These are phyloP conservation scores for Fusarium denticulatum DNA, from an alignment of 2,329 filamentous ascomycete species.

Conservation along the genomic window DNA sequence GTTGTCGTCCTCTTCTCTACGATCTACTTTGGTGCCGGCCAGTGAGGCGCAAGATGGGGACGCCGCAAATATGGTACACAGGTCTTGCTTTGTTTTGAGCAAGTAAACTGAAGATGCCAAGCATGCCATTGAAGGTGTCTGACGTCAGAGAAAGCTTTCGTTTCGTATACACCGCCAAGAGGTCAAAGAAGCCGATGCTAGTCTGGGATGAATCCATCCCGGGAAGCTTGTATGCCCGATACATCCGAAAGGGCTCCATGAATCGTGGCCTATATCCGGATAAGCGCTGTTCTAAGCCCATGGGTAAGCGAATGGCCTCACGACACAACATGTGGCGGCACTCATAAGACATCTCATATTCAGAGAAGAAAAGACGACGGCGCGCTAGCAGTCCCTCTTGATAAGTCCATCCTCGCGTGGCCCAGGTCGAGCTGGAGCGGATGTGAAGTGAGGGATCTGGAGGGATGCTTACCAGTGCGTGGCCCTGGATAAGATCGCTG, in stretches of 20 bases:
- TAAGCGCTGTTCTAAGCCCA: not conserved
- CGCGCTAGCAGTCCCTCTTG: not conserved
- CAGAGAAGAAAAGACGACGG: not conserved
- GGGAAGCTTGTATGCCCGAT: not conserved
- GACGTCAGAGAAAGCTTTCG: not conserved
- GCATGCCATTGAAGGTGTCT: not conserved
- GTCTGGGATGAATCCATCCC: not conserved
- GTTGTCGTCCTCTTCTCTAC: too few relatives aligned
- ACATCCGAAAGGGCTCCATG: not conserved
- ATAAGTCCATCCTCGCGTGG: not conserved
- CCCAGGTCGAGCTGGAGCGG: not conserved
- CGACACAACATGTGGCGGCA: not conserved
- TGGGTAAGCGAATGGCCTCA: not conserved
- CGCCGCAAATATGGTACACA: not conserved
- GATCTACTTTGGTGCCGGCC: too few relatives aligned
- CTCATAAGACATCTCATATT: not conserved
- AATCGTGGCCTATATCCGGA: not conserved
- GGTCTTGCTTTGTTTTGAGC: not conserved
- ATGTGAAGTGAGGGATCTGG: not conserved
- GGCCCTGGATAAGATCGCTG: not conserved
- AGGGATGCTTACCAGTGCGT: fast-evolving
- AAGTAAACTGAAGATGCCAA: not conserved
- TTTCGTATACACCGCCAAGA: not conserved
- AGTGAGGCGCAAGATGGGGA: not conserved
- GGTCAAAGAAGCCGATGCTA: not conserved